A percentile compares a stretch with the other conserved stretches of the same genome.
phyloP scores from a whole-genome alignment of 129 eudicot genomes.

The Ambrosia artemisiifolia region DNA sequence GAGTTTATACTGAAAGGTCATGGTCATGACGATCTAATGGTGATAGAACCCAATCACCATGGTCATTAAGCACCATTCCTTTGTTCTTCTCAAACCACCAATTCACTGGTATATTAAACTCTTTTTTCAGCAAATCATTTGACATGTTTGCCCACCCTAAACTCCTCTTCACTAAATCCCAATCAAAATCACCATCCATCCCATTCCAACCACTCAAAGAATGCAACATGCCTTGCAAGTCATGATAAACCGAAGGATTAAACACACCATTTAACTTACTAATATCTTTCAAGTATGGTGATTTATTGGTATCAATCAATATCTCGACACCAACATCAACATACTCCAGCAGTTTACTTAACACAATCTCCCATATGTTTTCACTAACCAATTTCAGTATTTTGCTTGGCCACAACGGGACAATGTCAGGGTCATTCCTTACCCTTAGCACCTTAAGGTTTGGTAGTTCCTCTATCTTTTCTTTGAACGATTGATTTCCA shows the following conservation, averaged over 20 bases:
- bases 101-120: conserved; percentile 6
- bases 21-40: conserved; percentile 25
- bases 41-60: conserved; percentile 30
- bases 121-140: conserved; percentile 17
- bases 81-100: conserved; percentile 34
- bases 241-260: background rate
- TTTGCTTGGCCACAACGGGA: conserved; percentile 35
- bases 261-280: background rate
- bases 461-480: conserved; percentile 10
- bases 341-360: conserved; percentile 10
- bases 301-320: conserved; percentile 15
- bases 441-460: conserved; percentile 30
- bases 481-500: conserved; percentile 21
- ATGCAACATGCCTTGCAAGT: conserved; percentile 35
- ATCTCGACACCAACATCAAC: conserved; percentile 31
- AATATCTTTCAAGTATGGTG: conserved; percentile 24
- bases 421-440: conserved; percentile 11
- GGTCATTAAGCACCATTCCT: conserved; percentile 24
- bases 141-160: conserved; percentile 26
- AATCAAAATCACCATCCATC: conserved; percentile 22
- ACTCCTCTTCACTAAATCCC: conserved; percentile 16
- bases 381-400: conserved; percentile 10
- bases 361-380: background rate
- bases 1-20: background rate
- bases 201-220: conserved; percentile 28